These are phyloP conservation scores for Kwoniella dejecticola DNA, from an alignment of 768 basidiomycete species.

Conservation along the genomic window DNA sequence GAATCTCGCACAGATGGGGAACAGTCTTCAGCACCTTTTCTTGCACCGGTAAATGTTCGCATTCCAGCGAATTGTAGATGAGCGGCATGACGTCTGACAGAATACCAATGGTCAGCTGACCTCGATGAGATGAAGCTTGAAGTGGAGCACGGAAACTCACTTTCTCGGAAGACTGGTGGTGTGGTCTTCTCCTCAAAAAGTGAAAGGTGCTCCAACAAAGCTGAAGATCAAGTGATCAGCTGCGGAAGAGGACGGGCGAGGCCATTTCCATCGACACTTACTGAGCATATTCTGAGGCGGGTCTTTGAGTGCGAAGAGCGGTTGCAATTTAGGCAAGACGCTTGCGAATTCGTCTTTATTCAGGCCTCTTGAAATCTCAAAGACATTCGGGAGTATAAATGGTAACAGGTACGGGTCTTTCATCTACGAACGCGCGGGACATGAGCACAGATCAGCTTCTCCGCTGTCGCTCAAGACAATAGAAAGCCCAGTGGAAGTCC, in stretches of 20 bases:
- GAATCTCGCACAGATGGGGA: conserved; percentile 84
- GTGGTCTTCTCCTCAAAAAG: conserved; percentile 88
- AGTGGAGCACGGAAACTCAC: conserved; percentile 60
- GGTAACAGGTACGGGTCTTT: conserved; percentile 91
- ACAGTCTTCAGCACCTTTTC: conserved; percentile 82
- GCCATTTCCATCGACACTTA: too few relatives aligned
- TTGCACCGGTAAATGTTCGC: conserved; percentile 89
- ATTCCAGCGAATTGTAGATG: conserved; percentile 92
- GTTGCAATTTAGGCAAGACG: conserved; percentile 85
- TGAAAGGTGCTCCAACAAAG: conserved; percentile 81
- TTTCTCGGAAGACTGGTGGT: conserved; percentile 80
- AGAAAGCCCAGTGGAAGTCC: too few relatives aligned
- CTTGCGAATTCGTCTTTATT: conserved; percentile 77
- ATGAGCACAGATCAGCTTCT: too few relatives aligned
- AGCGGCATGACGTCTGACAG: conserved; percentile 85
- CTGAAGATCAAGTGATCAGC: conserved; percentile 20
- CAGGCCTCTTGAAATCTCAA: conserved; percentile 77
- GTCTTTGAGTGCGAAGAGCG: conserved; percentile 85
- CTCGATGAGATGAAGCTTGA: not conserved
- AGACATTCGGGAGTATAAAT: conserved; percentile 93
- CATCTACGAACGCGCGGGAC: too few relatives aligned
- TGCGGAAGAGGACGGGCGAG: not conserved
- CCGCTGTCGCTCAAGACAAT: too few relatives aligned
- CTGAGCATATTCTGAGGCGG: conserved; percentile 96
- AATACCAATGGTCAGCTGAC: not conserved